Percentiles rank a stretch among this genome's conserved stretches.
Conservation (phyloP, 2,329 filamentous ascomycete species). For the Aureobasidium vineae region DNA sequence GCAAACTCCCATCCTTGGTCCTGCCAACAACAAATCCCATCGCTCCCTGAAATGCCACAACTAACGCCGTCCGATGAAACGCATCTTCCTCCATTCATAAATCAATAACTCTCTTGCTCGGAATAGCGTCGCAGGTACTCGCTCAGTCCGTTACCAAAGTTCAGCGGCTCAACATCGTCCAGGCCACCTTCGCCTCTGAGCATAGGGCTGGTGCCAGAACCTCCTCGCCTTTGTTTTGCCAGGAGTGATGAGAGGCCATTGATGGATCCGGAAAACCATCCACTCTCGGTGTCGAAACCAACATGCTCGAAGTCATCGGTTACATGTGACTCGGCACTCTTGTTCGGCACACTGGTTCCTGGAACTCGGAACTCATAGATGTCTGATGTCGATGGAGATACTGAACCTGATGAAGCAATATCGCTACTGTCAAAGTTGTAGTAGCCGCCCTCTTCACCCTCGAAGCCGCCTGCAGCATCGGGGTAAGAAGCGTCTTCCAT, state of each 20-base stretch:
- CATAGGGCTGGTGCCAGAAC: slow-evolving; percentile 22
- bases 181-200: slow-evolving; percentile 14
- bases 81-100: neutral
- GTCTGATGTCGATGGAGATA: slow-evolving; percentile 34
- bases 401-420: slow-evolving; percentile 27
- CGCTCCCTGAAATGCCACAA: slow-evolving; percentile 8
- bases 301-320: slow-evolving; percentile 22
- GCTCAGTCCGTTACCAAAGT: slow-evolving; percentile 17
- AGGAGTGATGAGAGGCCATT: slow-evolving; percentile 33
- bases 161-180: slow-evolving; percentile 19
- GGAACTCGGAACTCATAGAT: slow-evolving; percentile 35
- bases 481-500: slow-evolving; percentile 29
- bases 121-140: slow-evolving; percentile 26
- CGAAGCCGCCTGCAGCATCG: slow-evolving; percentile 32
- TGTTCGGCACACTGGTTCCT: slow-evolving; percentile 24
- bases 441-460: slow-evolving; percentile 37
- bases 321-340: slow-evolving; percentile 28
- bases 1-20: neutral
- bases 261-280: slow-evolving; percentile 38
- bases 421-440: slow-evolving; percentile 36
- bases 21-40: neutral
- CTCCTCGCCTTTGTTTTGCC: slow-evolving; percentile 26
- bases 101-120: slow-evolving; percentile 19
- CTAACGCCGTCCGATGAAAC: neutral
- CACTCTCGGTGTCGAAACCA: slow-evolving; percentile 35